phyloP scores from a whole-genome alignment of 2,329 filamentous ascomycete genomes.

The Sarocladium kiliense region DNA sequence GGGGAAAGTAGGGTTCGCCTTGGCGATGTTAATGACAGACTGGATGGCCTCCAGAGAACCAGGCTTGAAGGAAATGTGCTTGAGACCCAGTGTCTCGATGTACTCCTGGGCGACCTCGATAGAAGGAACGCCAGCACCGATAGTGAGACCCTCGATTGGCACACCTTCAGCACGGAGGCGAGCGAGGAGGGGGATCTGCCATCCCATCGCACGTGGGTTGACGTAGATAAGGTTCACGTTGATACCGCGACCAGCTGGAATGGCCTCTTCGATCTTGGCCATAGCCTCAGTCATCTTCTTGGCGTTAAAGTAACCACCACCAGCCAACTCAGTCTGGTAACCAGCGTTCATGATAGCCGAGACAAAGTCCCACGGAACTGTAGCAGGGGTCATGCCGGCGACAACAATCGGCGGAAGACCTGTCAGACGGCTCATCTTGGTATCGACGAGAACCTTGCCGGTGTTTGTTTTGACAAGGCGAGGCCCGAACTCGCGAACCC shows the following conservation, averaged over 20 bases:
- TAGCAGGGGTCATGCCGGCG: constrained; percentile 89
- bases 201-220: constrained; percentile 81
- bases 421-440: constrained; percentile 86
- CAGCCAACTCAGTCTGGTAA: constrained; percentile 88
- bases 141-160: constrained; percentile 86
- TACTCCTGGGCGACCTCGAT: constrained; percentile 92
- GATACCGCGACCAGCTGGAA: constrained; percentile 82
- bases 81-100: constrained; percentile 85
- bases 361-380: constrained; percentile 87
- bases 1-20: constrained; percentile 91
- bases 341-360: constrained; percentile 90
- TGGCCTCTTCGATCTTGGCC: constrained; percentile 75
- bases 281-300: constrained; percentile 80
- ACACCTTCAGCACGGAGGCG: constrained; percentile 79
- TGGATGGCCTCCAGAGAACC: constrained; percentile 86
- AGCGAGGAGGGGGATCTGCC: constrained; percentile 83
- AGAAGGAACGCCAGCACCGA: constrained; percentile 89
- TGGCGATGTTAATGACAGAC: constrained; percentile 85
- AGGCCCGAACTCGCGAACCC: constrained; percentile 97
- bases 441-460: constrained; percentile 89
- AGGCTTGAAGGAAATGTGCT: constrained; percentile 93
- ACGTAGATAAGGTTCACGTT: constrained; percentile 89
- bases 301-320: constrained; percentile 83
- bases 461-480: constrained; percentile 82
- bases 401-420: constrained; percentile 85